Evolutionary conservation across 2,329 filamentous ascomycete species (phyloP), one percentile per base, ranked within the genome.

Genomic region (Xenosphaeropsis pyriputrescens): DNA sequence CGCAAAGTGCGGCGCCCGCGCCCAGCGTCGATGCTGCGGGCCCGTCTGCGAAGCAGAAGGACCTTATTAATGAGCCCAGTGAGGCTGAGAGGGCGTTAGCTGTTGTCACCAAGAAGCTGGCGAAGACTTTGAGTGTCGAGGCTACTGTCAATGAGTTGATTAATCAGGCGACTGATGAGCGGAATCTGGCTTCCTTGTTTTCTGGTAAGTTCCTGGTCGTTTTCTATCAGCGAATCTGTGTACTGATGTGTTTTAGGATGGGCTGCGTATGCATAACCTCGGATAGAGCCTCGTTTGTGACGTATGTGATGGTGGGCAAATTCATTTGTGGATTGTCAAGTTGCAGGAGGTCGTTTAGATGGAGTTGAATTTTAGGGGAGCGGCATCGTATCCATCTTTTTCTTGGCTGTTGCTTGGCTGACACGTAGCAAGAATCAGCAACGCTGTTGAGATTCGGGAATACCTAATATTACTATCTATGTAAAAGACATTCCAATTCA

Each of bases 101-200:
- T 40, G 82, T 96, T 16, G 91, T 99, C 40, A 77, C 84, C 54
- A 96, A 95, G 72, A 99, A 99, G 63, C 60, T 99, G 47, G 84
- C 81, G 45, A 94, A 94, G 67, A 88, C 84, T 2, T 59, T 98
- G 54, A 98, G 89, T 56, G 89, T 94, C 14, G 84, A 82, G 39
- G 93, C 91, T 3, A 95, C 86, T 12, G 91, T 98, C 38, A 96
- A 95, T 52, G 91, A 98, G 54, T 61, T 98, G 45, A 98, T 98
- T 46, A 91, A 95, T 55, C 83, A 93, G 61, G 89, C 91, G 6
- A 89, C 82, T 2, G 91, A 98, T 58, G 88, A 94, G 62, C 73
- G 74, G 47, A 95, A 98, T 54, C 57, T 99, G 51, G 89, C 91
- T 2, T 78, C 95, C 32, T 61, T 99, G 49, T 99, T 89, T 63